A percentile compares a stretch with the other conserved stretches of the same genome.
phyloP scores from a whole-genome alignment of 371 early-diverging fungal species.

The Parasitella parasitica region DNA sequence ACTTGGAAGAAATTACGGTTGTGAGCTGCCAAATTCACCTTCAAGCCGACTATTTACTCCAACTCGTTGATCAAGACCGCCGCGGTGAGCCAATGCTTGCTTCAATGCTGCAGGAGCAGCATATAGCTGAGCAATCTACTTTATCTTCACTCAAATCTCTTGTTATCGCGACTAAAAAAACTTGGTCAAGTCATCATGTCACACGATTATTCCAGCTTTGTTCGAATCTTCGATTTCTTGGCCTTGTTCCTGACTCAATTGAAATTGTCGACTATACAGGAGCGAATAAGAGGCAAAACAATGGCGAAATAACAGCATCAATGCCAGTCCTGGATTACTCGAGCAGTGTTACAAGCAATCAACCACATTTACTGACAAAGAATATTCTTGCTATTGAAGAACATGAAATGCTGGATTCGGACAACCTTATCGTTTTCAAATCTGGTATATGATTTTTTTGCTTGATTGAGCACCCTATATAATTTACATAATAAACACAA shows the following conservation, averaged over 20 bases:
- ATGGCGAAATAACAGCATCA: not conserved
- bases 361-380: not conserved
- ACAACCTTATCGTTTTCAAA: conserved; percentile 6
- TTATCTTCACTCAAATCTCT: conserved; percentile 20
- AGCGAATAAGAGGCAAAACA: not conserved
- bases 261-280: not conserved
- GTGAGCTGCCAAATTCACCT: conserved; percentile 37
- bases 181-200: conserved; percentile 37
- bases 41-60: conserved; percentile 32
- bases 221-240: conserved; percentile 22
- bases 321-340: not conserved
- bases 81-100: not conserved
- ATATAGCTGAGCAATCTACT: not conserved
- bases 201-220: conserved; percentile 27
- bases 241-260: conserved; percentile 26
- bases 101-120: not conserved
- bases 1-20: conserved; percentile 26
- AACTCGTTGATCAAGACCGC: conserved; percentile 13
- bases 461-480: no score
- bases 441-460: no score
- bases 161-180: conserved; percentile 30
- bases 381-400: not conserved
- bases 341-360: not conserved
- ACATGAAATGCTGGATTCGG: not conserved
- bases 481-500: no score